These are phyloP conservation scores for Petasospora rhodanensis DNA, from an alignment of 1,139 yeast species.

Conservation along the genomic window DNA sequence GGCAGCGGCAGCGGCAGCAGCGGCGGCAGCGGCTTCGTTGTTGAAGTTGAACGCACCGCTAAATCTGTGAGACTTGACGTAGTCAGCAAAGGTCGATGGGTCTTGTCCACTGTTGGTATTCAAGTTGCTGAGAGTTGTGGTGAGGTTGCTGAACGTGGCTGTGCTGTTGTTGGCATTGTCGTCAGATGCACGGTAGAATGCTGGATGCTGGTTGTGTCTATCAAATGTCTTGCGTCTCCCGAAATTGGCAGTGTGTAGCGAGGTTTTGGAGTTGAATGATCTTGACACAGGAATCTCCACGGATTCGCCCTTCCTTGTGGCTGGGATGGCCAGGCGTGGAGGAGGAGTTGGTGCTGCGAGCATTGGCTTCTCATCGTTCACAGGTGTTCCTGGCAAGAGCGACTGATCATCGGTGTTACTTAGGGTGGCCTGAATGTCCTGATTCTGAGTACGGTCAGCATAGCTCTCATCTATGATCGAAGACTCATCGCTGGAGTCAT, in stretches of 20 bases:
- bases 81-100: constrained; percentile 22
- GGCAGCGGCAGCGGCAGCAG: too few relatives aligned
- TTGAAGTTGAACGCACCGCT: constrained; percentile 23
- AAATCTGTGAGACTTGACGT: constrained; percentile 18
- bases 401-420: constrained; percentile 12
- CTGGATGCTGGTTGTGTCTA: constrained; percentile 12
- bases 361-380: constrained; percentile 16
- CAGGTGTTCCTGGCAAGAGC: constrained; percentile 15
- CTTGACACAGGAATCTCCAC: constrained; percentile 61
- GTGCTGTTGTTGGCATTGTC: constrained; percentile 4
- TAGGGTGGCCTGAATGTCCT: constrained; percentile 6
- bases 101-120: constrained; percentile 4
- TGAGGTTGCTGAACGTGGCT: constrained; percentile 1
- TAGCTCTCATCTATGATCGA: constrained; percentile 32
- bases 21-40: constrained; percentile 9
- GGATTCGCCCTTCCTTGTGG: constrained; percentile 74
- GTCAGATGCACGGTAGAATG: constrained; percentile 8
- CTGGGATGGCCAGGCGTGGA: constrained; percentile 79
- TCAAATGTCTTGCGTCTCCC: constrained; percentile 22
- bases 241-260: constrained; percentile 23
- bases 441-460: constrained; percentile 23
- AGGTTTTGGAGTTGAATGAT: constrained; percentile 27
- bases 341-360: constrained; percentile 53
- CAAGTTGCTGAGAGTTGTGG: constrained; percentile 2
- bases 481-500: constrained; percentile 66